Base-by-base conservation (phyloP, 805 yeast genomes). In the Monosporozyma yasuniensis region DNA sequence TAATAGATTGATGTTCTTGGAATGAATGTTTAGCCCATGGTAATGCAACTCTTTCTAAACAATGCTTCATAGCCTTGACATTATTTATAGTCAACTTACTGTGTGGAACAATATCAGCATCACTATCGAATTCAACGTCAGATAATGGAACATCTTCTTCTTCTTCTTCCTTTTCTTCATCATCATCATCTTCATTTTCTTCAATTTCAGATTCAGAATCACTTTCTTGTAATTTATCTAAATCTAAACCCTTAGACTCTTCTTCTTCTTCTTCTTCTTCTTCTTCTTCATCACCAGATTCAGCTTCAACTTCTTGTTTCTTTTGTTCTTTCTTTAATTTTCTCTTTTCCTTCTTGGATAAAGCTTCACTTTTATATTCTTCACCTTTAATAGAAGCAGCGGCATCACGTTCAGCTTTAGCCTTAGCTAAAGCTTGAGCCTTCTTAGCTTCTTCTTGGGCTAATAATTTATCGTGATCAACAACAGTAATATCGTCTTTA, bases 81-180 rank as follows among this genome's bases (percentile, higher is more conserved):
- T 93, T 91, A 69, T 93, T 89, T 55, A 91, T 74, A 11, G 96
- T 90, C 47, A 88, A 76, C 66, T 90, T 90, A 51, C 93, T 88
- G 69, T 84, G 81, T 46, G 98, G 97, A 35, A 91, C 89, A 43
- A 90, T 80, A 66, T 93, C 99, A 16, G 96, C 96, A 64, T 90
- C 97, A 1, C 93, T 87, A 61, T 89, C 97, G 42, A 87, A 71
- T 61, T 91, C 97, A 23, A 84, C 97, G 49, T 89, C 97, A 0
- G 96, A 86, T 47, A 88, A 77, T 19, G 96, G 85, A 43, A 90
- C 77, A 58, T 89, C 97, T 56, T 84, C 90, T 50, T 80, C 87
- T 7, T 82, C 91, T 42, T 78, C 85, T 28, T 76, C 82, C 43
- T 75, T 82, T 38, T 76, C 81, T 14, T 74, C 81, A 9, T 71